Evolutionary conservation across 1,284 basidiomycete genomes (phyloP), one percentile per base, ranked within the genome.

Genomic region (Fomes fomentarius): DNA sequence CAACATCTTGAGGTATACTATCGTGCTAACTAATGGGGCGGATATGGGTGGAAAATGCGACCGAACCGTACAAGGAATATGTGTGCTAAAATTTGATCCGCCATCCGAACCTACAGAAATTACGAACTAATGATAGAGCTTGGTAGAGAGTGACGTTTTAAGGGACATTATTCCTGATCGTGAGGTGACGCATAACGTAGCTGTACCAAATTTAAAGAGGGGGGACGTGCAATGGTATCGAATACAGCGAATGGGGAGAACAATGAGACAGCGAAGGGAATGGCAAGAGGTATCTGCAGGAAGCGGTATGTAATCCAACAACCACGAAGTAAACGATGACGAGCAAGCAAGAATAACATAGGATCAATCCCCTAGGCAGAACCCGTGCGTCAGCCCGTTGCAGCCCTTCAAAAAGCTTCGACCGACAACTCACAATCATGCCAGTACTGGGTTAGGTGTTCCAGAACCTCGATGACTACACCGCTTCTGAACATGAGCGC

Each of bases 401-500:
- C 35, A 17, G 17, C 24, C 9, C 22, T 22, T 19, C 21, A 33
- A 31, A 24, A 11, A 15, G 4, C 21, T 37, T n/a, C n/a, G 9
- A 28, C 11, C 12, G 12, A 19, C 19, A 1, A 62, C 60, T 55
- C 54, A 67, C 70, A 66, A 56, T 75, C 63, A 63, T 68, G 72
- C 89, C 89, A 91, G 57, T 76, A 82, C 50, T 80, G 78, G 54
- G 79, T 73, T 38, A 88, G 71, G 48, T 79, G 76, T 69, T 96
- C 93, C 43, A 98, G 76, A 17, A 94, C 92, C 60, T 96, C 93
- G 33, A 95, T 84, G 65, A 98, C 92, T 41, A 95, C 91, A 52
- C 80, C 80, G 64, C 88, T 88, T 67, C 87, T 89, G 71, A 93
- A 96, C 93, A 98, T 94, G 60, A 98, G 77, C 42, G 88, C 87